These are phyloP conservation scores for Xylaria nigripes DNA, from an alignment of 495 filamentous ascomycete species.

Conservation along the genomic window DNA sequence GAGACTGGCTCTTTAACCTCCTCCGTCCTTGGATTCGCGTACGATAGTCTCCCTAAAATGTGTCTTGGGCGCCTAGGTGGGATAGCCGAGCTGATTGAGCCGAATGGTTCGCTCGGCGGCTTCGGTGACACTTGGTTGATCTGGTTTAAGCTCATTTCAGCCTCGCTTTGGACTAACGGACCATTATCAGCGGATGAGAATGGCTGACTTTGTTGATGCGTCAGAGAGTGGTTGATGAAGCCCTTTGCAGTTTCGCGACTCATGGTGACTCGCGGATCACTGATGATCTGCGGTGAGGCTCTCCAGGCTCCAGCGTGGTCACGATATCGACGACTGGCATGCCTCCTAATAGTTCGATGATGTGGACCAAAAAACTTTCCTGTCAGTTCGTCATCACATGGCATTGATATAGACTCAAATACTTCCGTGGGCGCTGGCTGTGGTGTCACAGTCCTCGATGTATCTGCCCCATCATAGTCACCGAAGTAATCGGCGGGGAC, in stretches of 20 bases:
- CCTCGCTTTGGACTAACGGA: slow-evolving; percentile 30
- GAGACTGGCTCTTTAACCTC: slow-evolving; percentile 20
- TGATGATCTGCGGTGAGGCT: slow-evolving; percentile 30
- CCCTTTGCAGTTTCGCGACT: slow-evolving; percentile 34
- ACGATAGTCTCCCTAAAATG: slow-evolving; percentile 27
- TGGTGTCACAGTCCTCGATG: slow-evolving; percentile 22
- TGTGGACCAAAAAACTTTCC: slow-evolving; percentile 27
- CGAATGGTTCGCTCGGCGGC: slow-evolving; percentile 1
- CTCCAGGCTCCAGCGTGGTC: slow-evolving; percentile 44
- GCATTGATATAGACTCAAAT: slow-evolving; percentile 27
- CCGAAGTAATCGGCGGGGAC: slow-evolving; percentile 20
- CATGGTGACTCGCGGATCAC: slow-evolving; percentile 40
- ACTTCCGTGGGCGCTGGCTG: slow-evolving; percentile 19
- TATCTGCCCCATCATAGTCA: slow-evolving; percentile 13
- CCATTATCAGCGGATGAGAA: slow-evolving; percentile 20
- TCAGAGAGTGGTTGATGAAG: slow-evolving; percentile 15
- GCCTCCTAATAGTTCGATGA: slow-evolving; percentile 38
- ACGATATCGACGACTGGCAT: slow-evolving; percentile 35
- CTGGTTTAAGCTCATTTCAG: slow-evolving; percentile 31
- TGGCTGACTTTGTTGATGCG: slow-evolving; percentile 7
- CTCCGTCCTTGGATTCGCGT: slow-evolving; percentile 25
- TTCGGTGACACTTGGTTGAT: slow-evolving; percentile 27
- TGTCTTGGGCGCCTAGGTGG: slow-evolving; percentile 17
- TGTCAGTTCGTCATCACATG: slow-evolving; percentile 21
- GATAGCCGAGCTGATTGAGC: slow-evolving; percentile 1